Evolutionary conservation across 202 grass and related monocot species (phyloP).

Genomic region (Zoysia matrella): DNA sequence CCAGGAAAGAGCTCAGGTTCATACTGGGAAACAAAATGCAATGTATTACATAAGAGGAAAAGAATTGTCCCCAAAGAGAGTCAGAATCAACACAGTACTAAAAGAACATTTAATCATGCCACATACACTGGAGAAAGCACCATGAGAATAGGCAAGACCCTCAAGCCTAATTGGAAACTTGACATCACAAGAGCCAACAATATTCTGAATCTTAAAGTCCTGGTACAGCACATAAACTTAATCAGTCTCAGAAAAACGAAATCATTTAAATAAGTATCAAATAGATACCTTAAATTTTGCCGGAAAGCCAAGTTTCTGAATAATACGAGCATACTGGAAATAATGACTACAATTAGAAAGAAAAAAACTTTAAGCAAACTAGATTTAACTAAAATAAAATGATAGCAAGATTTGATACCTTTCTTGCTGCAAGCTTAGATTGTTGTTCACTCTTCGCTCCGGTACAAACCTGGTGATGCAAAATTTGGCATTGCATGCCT

Average conservation of each 20-base stretch:
- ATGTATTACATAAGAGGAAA: not conserved
- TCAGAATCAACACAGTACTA: not conserved
- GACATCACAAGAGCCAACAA: too few relatives aligned
- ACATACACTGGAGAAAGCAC: slow-evolving; percentile 91
- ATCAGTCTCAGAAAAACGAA: not conserved
- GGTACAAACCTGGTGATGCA: slow-evolving; percentile 73
- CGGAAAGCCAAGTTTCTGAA: slow-evolving; percentile 96
- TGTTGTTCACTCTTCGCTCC: slow-evolving; percentile 89
- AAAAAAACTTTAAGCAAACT: slow-evolving; percentile 12
- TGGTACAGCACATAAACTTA: slow-evolving; percentile 34
- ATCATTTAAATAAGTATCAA: slow-evolving; percentile 13
- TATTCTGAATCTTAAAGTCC: slow-evolving; percentile 97
- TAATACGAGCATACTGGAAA: slow-evolving; percentile 95
- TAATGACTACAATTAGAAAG: slow-evolving; percentile 33
- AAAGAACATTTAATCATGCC: slow-evolving; percentile 24
- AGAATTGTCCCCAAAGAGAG: not conserved
- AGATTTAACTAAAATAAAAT: slow-evolving; percentile 22
- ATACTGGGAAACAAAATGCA: slow-evolving; percentile 55
- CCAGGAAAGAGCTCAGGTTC: slow-evolving; percentile 62
- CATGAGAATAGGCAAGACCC: slow-evolving; percentile 69
- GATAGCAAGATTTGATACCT: slow-evolving; percentile 52
- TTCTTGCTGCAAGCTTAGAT: slow-evolving; percentile 36
- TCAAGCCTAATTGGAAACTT: too few relatives aligned
- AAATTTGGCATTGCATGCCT: not conserved
- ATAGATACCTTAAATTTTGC: slow-evolving; percentile 91